Conservation (phyloP, 495 filamentous ascomycete genomes). For the Polyplosphaeria fusca region DNA sequence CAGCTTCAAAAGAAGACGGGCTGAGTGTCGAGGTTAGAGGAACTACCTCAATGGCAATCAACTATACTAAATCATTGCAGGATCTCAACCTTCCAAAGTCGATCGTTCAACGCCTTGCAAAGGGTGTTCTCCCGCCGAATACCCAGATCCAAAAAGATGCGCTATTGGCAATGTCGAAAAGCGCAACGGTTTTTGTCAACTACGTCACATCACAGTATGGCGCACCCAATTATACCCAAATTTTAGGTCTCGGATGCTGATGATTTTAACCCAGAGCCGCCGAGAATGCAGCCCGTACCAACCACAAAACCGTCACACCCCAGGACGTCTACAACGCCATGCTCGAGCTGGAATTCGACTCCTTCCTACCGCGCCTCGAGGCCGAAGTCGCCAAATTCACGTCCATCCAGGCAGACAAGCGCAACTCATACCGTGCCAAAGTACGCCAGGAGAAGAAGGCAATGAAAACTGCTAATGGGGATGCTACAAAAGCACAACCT, state of each 20-base stretch:
- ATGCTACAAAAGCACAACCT: background rate
- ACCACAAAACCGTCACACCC: constrained; percentile 83
- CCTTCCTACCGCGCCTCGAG: constrained; percentile 63
- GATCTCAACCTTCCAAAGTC: constrained; percentile 89
- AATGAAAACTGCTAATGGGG: constrained; percentile 1
- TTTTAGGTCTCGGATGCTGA: background rate
- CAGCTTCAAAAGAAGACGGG: constrained; percentile 31
- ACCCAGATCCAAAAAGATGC: constrained; percentile 94
- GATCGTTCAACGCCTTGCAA: constrained; percentile 89
- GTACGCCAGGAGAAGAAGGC: constrained; percentile 48
- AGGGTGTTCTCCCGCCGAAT: constrained; percentile 93
- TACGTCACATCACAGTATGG: constrained; percentile 81
- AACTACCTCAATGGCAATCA: background rate
- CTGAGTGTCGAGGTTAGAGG: constrained; percentile 40
- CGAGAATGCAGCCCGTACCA: constrained; percentile 59
- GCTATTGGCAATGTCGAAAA: constrained; percentile 83
- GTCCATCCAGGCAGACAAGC: constrained; percentile 62
- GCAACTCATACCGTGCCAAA: constrained; percentile 56
- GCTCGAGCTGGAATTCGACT: constrained; percentile 76
- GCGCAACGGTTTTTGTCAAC: constrained; percentile 90
- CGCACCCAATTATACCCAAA: background rate
- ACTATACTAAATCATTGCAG: constrained; percentile 45
- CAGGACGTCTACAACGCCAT: constrained; percentile 80
- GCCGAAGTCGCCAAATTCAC: constrained; percentile 62
- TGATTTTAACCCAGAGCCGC: constrained; percentile 59